Conservation (phyloP, 768 basidiomycete species). For the Russula ochroleuca region DNA sequence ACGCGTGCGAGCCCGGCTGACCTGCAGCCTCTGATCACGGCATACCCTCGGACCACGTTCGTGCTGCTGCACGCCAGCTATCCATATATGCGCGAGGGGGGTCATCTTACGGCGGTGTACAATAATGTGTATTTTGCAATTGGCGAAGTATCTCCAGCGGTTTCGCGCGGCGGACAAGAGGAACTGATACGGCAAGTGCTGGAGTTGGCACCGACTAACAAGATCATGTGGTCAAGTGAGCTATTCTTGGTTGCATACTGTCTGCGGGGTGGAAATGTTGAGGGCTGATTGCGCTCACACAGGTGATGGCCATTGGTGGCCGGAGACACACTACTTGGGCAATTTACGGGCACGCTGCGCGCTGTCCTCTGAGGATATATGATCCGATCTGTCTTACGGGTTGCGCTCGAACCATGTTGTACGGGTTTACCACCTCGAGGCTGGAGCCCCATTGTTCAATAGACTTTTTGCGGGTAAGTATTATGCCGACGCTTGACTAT, state of each 20-base stretch:
- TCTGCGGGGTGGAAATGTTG: neutral
- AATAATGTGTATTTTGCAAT: slow-evolving; percentile 50
- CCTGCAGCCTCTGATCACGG: slow-evolving; percentile 63
- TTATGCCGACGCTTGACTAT: neutral
- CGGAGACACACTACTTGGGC: slow-evolving; percentile 70
- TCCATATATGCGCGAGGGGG: slow-evolving; percentile 73
- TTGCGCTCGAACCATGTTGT: no score
- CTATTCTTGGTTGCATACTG: slow-evolving; percentile 2
- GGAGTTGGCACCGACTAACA: slow-evolving; percentile 71
- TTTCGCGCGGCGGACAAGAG: slow-evolving; percentile 61
- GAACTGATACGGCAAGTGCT: slow-evolving; percentile 56
- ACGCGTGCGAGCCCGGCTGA: slow-evolving; percentile 56
- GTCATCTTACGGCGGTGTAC: slow-evolving; percentile 68
- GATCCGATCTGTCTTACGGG: neutral
- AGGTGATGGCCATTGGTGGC: slow-evolving; percentile 73
- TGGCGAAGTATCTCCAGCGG: slow-evolving; percentile 65
- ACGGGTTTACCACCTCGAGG: no score
- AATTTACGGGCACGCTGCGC: slow-evolving; percentile 58
- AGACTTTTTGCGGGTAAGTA: neutral
- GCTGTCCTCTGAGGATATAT: slow-evolving; percentile 44
- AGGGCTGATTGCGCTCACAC: slow-evolving; percentile 6
- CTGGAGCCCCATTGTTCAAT: neutral
- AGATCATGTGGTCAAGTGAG: slow-evolving; percentile 78
- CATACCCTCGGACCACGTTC: slow-evolving; percentile 54
- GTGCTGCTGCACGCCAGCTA: slow-evolving; percentile 78